A percentile compares a stretch with the other conserved stretches of the same genome.
phyloP scores from a whole-genome alignment of 768 basidiomycete genomes.

The Lentinula sp. region DNA sequence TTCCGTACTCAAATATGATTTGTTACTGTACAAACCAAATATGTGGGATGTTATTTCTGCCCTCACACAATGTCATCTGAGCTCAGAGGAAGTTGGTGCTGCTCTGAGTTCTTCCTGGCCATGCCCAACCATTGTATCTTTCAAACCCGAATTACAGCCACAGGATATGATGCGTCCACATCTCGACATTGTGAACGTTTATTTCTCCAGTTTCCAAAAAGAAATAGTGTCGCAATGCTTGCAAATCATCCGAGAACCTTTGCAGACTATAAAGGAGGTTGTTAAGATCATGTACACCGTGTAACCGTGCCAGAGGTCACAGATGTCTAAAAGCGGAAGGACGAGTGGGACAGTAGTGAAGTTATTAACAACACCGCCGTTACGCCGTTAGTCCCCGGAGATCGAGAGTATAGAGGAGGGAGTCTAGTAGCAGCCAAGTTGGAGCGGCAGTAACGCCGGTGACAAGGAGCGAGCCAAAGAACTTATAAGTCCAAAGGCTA shows the following conservation, averaged over 20 bases:
- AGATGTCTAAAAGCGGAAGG: no score
- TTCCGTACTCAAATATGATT: neutral
- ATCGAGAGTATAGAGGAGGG: no score
- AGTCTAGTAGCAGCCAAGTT: no score
- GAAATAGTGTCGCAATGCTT: neutral
- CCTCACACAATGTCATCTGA: neutral
- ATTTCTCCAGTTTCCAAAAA: neutral
- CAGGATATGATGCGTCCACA: neutral
- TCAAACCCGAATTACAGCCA: neutral
- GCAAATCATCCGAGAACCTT: neutral
- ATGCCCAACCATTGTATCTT: neutral
- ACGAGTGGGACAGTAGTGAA: no score
- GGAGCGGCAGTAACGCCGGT: no score
- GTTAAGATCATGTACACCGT: no score
- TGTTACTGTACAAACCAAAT: neutral
- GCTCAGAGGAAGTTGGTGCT: neutral
- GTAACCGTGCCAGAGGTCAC: no score
- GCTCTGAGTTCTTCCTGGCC: neutral
- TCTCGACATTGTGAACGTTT: neutral
- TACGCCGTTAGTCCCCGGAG: no score
- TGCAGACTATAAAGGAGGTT: neutral
- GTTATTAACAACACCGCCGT: no score
- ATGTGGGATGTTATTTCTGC: neutral
- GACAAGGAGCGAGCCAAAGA: no score
- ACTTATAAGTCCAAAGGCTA: no score